Conservation (phyloP, 2,329 filamentous ascomycete genomes). For the Microcera coccophila region DNA sequence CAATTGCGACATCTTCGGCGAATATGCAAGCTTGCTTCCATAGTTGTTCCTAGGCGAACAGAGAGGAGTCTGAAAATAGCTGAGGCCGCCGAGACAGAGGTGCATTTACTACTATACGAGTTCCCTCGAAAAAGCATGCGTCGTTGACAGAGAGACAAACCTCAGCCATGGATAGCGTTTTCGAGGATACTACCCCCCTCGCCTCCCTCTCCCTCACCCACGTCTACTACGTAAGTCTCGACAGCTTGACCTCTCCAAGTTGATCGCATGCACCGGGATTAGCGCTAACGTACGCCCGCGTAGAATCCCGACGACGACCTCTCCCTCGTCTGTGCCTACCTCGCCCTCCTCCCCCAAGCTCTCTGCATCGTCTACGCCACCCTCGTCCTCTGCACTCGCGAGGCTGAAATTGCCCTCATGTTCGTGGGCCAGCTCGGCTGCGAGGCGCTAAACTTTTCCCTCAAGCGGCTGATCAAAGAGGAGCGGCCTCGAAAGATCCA, state of each 20-base stretch:
- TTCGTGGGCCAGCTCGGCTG: conserved; percentile 88
- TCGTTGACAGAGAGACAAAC: conserved; percentile 1
- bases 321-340: conserved; percentile 87
- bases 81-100: not conserved
- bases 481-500: conserved; percentile 79
- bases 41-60: not conserved
- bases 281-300: not conserved
- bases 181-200: conserved; percentile 55
- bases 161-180: conserved; percentile 25
- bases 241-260: conserved; percentile 1
- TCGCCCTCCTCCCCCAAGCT: conserved; percentile 88
- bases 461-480: conserved; percentile 91
- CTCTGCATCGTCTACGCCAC: conserved; percentile 88
- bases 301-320: conserved; percentile 82
- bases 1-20: not conserved
- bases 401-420: conserved; percentile 84
- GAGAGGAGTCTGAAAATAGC: no score
- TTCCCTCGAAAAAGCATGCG: conserved; percentile 6
- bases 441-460: conserved; percentile 81
- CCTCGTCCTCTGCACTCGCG: conserved; percentile 84
- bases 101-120: not conserved
- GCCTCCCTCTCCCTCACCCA: conserved; percentile 92
- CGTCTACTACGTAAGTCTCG: conserved; percentile 77
- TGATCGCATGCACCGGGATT: conserved; percentile 1
- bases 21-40: no score